Conservation (phyloP, 2,329 filamentous ascomycete species). For the Cucurbitaria berberidis region DNA sequence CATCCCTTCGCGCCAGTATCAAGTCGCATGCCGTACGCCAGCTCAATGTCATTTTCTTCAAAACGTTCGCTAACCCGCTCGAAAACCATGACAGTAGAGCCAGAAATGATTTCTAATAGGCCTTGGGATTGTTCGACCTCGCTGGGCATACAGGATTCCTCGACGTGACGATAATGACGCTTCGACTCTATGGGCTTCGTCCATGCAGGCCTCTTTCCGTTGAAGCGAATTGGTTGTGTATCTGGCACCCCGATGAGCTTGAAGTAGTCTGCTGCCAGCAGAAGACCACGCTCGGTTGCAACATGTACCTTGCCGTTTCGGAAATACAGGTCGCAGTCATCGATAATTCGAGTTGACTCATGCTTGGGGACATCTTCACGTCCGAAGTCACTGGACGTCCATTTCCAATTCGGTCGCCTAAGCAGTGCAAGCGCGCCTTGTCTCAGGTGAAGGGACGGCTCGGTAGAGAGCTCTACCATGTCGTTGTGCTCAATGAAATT, state of each 20-base stretch:
- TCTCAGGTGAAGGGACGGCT: background rate
- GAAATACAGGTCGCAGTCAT: conserved; percentile 26
- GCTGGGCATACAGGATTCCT: background rate
- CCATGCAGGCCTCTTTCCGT: conserved; percentile 24
- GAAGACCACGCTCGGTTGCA: conserved; percentile 21
- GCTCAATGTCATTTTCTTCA: background rate
- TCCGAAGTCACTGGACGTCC: conserved; percentile 9
- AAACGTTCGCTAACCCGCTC: background rate
- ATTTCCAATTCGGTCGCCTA: conserved; percentile 5
- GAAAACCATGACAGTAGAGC: background rate
- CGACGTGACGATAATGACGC: background rate
- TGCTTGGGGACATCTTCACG: conserved; percentile 3
- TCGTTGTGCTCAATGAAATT: conserved; percentile 6
- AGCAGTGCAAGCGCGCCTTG: conserved; percentile 2
- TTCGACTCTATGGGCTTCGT: conserved; percentile 3
- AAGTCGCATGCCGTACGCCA: background rate
- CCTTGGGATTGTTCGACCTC: background rate
- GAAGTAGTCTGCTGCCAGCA: conserved; percentile 21
- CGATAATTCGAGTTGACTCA: conserved; percentile 8
- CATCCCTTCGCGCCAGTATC: conserved; percentile 7
- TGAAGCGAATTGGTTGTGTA: conserved; percentile 23
- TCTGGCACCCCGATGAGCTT: conserved; percentile 20
- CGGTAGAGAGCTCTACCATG: background rate
- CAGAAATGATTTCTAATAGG: background rate
- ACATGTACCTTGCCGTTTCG: conserved; percentile 18